Evolutionary conservation across 2,329 filamentous ascomycete genomes (phyloP).

Genomic region (Ascochyta koolunga): DNA sequence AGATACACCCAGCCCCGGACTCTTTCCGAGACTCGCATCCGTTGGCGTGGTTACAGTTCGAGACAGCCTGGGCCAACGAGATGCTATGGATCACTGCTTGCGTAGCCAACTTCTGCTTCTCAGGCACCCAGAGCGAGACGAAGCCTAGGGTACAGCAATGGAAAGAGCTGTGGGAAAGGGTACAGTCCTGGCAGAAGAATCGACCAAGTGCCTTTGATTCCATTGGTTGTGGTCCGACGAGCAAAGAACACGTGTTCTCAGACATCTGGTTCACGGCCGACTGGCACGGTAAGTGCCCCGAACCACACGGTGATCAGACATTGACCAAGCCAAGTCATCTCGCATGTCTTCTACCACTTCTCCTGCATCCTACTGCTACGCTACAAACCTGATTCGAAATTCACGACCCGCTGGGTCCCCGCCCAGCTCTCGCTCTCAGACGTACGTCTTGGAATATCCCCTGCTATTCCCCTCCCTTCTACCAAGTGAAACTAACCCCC

Average conservation of each 20-base stretch:
- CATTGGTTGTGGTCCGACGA: conserved; percentile 25
- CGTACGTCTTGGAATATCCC: too few species aligned
- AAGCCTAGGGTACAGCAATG: conserved; percentile 16
- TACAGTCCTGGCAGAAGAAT: conserved; percentile 28
- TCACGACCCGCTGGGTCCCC: conserved; percentile 26
- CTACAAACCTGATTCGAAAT: conserved; percentile 35
- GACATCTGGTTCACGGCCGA: conserved; percentile 24
- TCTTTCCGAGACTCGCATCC: conserved; percentile 29
- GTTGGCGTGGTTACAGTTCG: conserved; percentile 27
- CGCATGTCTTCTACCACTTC: conserved; percentile 37
- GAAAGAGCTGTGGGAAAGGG: conserved; percentile 29
- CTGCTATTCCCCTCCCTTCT: too few species aligned
- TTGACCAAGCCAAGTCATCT: conserved; percentile 23
- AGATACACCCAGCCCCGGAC: conserved; percentile 25
- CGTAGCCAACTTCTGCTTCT: conserved; percentile 39
- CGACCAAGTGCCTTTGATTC: conserved; percentile 35
- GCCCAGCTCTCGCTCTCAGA: conserved; percentile 2
- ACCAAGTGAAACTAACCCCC: neutral
- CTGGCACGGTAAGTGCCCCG: conserved; percentile 36
- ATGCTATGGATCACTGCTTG: conserved; percentile 38
- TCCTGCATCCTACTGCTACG: conserved; percentile 36
- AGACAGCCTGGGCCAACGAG: conserved; percentile 41
- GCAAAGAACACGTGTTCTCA: conserved; percentile 11
- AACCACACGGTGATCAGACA: neutral
- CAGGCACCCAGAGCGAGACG: conserved; percentile 10